Conservation (phyloP, 2,329 filamentous ascomycete species). For the Niveomyces coronatus region DNA sequence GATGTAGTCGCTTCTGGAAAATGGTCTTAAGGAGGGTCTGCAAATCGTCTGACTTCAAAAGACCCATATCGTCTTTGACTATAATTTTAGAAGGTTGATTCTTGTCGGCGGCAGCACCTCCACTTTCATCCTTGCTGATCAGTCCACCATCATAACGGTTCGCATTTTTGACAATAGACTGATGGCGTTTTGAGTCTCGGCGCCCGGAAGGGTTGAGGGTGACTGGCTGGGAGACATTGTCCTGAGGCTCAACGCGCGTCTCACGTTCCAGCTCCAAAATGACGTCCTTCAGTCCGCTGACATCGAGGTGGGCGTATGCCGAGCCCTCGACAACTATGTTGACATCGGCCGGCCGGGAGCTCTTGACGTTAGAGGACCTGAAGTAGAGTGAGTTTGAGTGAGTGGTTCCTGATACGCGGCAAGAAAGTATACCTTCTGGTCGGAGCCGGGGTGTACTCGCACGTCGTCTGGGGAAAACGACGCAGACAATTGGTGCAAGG, state of each 20-base stretch:
- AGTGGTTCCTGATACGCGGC: neutral
- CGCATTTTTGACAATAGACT: neutral
- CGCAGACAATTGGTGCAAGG: slow-evolving; percentile 44
- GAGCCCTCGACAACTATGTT: slow-evolving; percentile 10
- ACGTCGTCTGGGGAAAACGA: slow-evolving; percentile 40
- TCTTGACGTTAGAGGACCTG: slow-evolving; percentile 4
- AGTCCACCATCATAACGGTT: neutral
- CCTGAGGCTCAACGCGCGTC: slow-evolving; percentile 1
- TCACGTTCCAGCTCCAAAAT: slow-evolving; percentile 22
- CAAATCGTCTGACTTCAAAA: slow-evolving; percentile 16
- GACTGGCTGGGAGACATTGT: neutral
- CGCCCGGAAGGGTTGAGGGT: slow-evolving; percentile 5
- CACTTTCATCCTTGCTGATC: neutral
- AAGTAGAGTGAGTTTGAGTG: neutral
- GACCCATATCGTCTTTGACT: slow-evolving; percentile 8
- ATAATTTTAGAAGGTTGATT: slow-evolving; percentile 9
- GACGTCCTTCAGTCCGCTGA: slow-evolving; percentile 23
- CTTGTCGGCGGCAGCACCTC: neutral
- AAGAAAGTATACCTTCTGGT: slow-evolving; percentile 15
- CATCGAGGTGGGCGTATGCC: slow-evolving; percentile 27
- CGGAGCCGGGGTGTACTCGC: slow-evolving; percentile 30
- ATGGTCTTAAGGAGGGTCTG: slow-evolving; percentile 20
- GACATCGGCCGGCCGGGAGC: slow-evolving; percentile 3
- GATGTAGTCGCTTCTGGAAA: slow-evolving; percentile 19
- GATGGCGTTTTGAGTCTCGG: neutral